Percentiles rank a stretch among this genome's conserved stretches.
Evolutionary conservation across 768 basidiomycete species (phyloP).

Genomic region (Naganishia kalamii): DNA sequence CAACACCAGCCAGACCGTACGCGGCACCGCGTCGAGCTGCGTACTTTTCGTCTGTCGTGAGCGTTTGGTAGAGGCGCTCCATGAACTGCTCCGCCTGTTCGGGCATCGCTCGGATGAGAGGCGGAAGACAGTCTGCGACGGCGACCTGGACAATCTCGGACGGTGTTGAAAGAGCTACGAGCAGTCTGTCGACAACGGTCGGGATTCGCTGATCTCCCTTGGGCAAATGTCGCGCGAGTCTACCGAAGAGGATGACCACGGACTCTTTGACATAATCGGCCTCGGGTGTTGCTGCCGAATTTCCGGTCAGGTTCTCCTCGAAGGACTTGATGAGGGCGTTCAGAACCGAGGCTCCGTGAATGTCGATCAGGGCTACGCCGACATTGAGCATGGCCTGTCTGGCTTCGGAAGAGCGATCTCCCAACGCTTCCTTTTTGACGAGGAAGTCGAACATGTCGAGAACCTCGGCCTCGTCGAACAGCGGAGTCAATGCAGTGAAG

Average conservation of each 20-base stretch:
- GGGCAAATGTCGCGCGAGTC: conserved; percentile 80
- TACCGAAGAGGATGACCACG: conserved; percentile 87
- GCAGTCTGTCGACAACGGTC: conserved; percentile 70
- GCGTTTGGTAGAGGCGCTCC: conserved; percentile 66
- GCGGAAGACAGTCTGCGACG: conserved; percentile 88
- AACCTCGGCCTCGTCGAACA: conserved; percentile 60
- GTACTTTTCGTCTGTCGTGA: conserved; percentile 76
- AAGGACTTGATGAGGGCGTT: conserved; percentile 72
- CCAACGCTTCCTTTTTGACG: conserved; percentile 76
- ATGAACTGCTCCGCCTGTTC: conserved; percentile 61
- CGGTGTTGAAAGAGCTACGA: conserved; percentile 85
- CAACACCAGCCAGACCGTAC: conserved; percentile 85
- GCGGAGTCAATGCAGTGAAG: conserved; percentile 62
- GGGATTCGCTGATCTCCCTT: conserved; percentile 70
- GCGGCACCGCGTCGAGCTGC: conserved; percentile 93
- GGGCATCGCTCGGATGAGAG: conserved; percentile 68
- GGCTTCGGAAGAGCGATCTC: conserved; percentile 74
- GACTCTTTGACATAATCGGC: conserved; percentile 89
- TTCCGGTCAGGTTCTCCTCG: conserved; percentile 62
- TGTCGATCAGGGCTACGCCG: conserved; percentile 71
- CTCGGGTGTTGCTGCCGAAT: conserved; percentile 60
- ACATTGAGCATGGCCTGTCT: conserved; percentile 81
- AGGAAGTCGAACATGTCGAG: conserved; percentile 74
- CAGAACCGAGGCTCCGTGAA: conserved; percentile 67
- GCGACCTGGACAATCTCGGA: conserved; percentile 94